Evolutionary conservation across 257 asterid species (phyloP).

Genomic region (Gardenia jasminoides): DNA sequence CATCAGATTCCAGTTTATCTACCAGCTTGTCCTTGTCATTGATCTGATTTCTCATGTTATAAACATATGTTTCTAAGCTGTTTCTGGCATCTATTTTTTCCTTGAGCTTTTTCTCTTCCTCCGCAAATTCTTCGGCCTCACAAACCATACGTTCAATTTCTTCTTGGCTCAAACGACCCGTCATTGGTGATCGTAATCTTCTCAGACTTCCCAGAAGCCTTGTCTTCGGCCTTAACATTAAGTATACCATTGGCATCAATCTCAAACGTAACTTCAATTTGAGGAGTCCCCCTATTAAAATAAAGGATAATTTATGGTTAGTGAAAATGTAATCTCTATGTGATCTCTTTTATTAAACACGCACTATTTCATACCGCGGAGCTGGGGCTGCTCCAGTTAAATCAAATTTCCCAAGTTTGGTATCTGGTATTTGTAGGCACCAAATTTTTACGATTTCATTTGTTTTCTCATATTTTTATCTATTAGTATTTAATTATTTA

Average conservation of each 20-base stretch:
- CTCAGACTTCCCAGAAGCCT: slow-evolving; percentile 52
- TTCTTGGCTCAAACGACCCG: slow-evolving; percentile 54
- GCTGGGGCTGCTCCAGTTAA: slow-evolving; percentile 74
- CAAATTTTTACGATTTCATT: too few relatives aligned
- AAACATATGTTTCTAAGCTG: slow-evolving; percentile 61
- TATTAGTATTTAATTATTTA: too few relatives aligned
- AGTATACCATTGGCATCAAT: slow-evolving; percentile 78
- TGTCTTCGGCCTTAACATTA: slow-evolving; percentile 57
- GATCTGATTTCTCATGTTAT: slow-evolving; percentile 74
- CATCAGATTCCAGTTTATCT: slow-evolving; percentile 58
- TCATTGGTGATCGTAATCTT: slow-evolving; percentile 58
- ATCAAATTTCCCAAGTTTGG: slow-evolving; percentile 85
- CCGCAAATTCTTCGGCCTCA: slow-evolving; percentile 54
- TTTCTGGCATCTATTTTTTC: slow-evolving; percentile 55
- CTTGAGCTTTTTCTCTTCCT: slow-evolving; percentile 51
- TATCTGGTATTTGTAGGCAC: too few relatives aligned
- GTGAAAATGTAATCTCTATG: neutral
- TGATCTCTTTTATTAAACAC: neutral
- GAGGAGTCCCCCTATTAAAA: slow-evolving; percentile 73
- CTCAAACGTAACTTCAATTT: slow-evolving; percentile 82
- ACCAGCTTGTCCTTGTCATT: slow-evolving; percentile 80
- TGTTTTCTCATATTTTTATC: too few relatives aligned
- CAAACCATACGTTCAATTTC: slow-evolving; percentile 52
- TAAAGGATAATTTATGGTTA: neutral
- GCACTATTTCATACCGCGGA: slow-evolving; percentile 45